A percentile compares a stretch with the other conserved stretches of the same genome.
phyloP scores from a whole-genome alignment of 345 rosid species.

The Viola odorata region DNA sequence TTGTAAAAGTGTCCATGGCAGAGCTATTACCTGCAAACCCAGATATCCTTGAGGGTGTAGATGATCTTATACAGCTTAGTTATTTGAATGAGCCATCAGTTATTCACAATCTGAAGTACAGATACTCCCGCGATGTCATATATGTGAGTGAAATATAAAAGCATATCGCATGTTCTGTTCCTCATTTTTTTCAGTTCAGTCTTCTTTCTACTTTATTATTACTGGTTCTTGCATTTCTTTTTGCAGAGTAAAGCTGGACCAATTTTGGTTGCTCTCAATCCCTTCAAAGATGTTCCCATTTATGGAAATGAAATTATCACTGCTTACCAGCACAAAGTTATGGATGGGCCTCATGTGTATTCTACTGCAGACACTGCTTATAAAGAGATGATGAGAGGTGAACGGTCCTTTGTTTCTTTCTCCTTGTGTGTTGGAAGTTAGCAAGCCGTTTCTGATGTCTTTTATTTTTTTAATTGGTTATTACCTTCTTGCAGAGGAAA shows the following conservation, averaged over 20 bases:
- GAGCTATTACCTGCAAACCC: conserved; percentile 96
- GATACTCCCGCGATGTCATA: conserved; percentile 69
- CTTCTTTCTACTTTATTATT: conserved; percentile 14
- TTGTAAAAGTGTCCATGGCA: conserved; percentile 59
- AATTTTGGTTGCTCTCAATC: conserved; percentile 81
- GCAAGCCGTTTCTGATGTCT: conserved; percentile 11
- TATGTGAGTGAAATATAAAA: conserved; percentile 58
- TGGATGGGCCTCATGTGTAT: conserved; percentile 75
- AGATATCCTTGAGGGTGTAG: conserved; percentile 75
- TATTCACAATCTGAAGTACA: conserved; percentile 71
- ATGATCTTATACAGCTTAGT: conserved; percentile 87
- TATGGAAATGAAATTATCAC: conserved; percentile 55
- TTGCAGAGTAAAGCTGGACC: conserved; percentile 91
- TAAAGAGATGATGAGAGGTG: conserved; percentile 92
- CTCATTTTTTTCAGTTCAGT: conserved; percentile 4
- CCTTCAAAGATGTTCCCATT: conserved; percentile 59
- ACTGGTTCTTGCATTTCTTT: conserved; percentile 16
- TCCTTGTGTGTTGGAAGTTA: conserved; percentile 15
- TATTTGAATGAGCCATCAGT: conserved; percentile 94
- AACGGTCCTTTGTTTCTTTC: conserved; percentile 12
- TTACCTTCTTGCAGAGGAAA: conserved; percentile 53
- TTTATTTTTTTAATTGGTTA: conserved; percentile 13
- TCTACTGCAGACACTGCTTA: conserved; percentile 78
- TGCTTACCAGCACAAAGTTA: conserved; percentile 55
- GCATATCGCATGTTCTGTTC: conserved; percentile 4